These are phyloP conservation scores for Tieghemostelium lacteum DNA, from an alignment of 78 protist species.

Conservation along the genomic window DNA sequence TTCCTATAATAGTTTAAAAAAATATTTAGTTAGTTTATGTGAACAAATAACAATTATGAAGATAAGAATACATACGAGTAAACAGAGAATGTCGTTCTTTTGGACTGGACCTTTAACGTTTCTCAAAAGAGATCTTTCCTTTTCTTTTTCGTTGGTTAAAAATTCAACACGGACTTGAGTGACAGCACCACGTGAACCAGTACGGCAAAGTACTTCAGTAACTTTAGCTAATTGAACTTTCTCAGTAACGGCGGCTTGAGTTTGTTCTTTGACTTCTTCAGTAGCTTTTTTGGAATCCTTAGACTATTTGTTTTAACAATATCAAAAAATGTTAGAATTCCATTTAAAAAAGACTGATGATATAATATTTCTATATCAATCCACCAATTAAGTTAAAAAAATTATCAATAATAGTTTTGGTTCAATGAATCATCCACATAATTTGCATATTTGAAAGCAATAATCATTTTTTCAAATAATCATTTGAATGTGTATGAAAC, in stretches of 20 bases:
- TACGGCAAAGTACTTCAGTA: constrained; percentile 89
- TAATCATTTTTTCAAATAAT: too few relatives aligned
- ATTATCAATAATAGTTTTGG: too few relatives aligned
- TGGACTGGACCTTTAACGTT: constrained; percentile 95
- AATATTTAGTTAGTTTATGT: not conserved
- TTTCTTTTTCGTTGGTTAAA: constrained; percentile 76
- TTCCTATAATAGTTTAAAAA: constrained; percentile 60
- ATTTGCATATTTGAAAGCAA: too few relatives aligned
- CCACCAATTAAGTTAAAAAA: too few relatives aligned
- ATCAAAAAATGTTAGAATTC: too few relatives aligned
- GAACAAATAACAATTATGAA: too few relatives aligned
- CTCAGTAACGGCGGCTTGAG: constrained; percentile 32
- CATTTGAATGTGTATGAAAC: too few relatives aligned
- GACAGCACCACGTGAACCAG: constrained; percentile 95
- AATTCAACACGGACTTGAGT: constrained; percentile 95
- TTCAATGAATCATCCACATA: too few relatives aligned
- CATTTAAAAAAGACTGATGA: too few relatives aligned
- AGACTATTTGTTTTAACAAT: not conserved
- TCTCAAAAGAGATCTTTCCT: constrained; percentile 86
- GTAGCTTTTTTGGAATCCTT: not conserved
- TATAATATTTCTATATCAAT: too few relatives aligned
- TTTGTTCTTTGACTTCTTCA: not conserved
- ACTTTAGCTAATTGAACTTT: constrained; percentile 89
- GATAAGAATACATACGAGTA: constrained; percentile 62
- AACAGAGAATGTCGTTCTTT: constrained; percentile 89